These are phyloP conservation scores for Gossypium laxum DNA, from an alignment of 441 rosid species.

Conservation along the genomic window DNA sequence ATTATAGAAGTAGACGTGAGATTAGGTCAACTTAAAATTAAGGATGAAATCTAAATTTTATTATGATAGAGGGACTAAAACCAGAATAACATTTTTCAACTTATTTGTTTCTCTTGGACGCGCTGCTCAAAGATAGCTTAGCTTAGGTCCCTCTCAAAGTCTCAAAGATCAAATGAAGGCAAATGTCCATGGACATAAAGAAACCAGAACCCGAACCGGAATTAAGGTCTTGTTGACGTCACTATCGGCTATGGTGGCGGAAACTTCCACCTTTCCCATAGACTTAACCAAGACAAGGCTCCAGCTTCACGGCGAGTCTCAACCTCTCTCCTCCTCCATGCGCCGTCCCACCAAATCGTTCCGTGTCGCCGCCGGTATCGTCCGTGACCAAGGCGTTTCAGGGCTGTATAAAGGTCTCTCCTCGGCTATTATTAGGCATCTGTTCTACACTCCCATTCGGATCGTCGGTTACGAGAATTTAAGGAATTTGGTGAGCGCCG, in stretches of 20 bases:
- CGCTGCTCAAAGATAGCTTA: neutral
- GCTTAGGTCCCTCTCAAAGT: neutral
- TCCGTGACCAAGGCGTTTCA: constrained; percentile 38
- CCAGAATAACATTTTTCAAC: neutral
- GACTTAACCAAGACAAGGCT: constrained; percentile 78
- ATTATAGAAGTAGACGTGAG: too few species aligned
- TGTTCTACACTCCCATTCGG: constrained; percentile 68
- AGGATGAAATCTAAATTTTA: too few species aligned
- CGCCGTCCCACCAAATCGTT: constrained; percentile 39
- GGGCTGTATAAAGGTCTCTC: constrained; percentile 68
- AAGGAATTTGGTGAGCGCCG: constrained; percentile 31
- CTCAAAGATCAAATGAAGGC: neutral
- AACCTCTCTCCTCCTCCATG: constrained; percentile 14
- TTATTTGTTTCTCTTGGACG: neutral
- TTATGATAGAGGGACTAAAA: neutral
- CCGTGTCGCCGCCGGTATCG: constrained; percentile 42
- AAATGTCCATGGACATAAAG: neutral
- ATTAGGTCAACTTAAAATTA: too few species aligned
- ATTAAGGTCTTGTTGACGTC: constrained; percentile 51
- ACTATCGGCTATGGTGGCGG: constrained; percentile 77
- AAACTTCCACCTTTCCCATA: constrained; percentile 64
- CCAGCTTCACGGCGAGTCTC: constrained; percentile 57
- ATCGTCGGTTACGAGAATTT: constrained; percentile 71
- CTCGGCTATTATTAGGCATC: constrained; percentile 64
- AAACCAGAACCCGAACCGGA: constrained; percentile 16